Base-by-base conservation (phyloP, 345 rosid genomes). In the Passiflora organensis region DNA sequence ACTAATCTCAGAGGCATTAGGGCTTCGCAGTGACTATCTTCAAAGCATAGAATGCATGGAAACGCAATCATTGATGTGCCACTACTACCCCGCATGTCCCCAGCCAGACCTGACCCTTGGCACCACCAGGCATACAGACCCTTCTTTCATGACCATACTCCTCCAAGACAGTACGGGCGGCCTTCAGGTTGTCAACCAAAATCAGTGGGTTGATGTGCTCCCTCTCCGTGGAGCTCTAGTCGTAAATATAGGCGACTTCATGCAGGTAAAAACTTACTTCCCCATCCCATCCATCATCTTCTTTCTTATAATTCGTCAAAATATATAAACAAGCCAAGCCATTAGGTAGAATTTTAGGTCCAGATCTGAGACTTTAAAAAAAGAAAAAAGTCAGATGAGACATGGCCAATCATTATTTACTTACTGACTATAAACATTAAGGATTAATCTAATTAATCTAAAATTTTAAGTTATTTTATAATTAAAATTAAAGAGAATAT, bases 51-150 rank as follows among this genome's bases (percentile, higher is more conserved):
- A 59, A 44, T 74, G 77, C 74, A 76, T 76, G 87, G 79, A 78
- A 67, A 69, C 82, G 0, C 69, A 72, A 53, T 56, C 62, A 0
- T 17, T 82, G 24, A 51, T 60, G 38, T 72, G 82, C 57, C 83
- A 78, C 53, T 82, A 72, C 45, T 78, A 76, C 54, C 87, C 83
- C 2, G 48, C 59, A 37, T 78, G 87, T 53, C 82, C 87, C 0
- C 69, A 82, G 71, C 83, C 82, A 21, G 72, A 76, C 18, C 41
- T 74, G 62, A 74, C 83, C 0, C 42, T 78, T 0, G 81, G 81
- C 9, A 48, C 86, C 17, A 54, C 69, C 41, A 64, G 64, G 70
- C 87, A 81, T 16, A 64, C 75, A 2, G 83, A 81, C 55, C 76
- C 80, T 6, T 73, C 78, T 12, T 78, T 76, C 19, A 45, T 76